These are phyloP conservation scores for Mortierella alpina DNA, from an alignment of 192 early-diverging fungal species.

Conservation along the genomic window DNA sequence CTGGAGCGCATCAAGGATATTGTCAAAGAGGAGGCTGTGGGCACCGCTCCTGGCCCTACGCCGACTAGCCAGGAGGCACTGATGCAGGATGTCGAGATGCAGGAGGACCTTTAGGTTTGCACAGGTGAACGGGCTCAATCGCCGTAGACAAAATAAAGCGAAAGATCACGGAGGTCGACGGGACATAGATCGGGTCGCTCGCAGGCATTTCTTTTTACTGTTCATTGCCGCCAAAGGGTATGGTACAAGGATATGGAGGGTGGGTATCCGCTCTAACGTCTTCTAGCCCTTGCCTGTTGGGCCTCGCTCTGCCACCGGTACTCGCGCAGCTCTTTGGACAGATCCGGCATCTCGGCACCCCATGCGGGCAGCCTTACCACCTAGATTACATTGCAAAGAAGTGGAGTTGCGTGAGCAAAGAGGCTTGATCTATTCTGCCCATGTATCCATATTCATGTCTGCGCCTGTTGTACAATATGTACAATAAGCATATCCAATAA, in stretches of 20 bases:
- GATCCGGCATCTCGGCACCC: slow-evolving; percentile 72
- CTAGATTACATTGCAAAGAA: slow-evolving; percentile 26
- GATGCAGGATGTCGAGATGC: slow-evolving; percentile 31
- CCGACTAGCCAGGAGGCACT: slow-evolving; percentile 7
- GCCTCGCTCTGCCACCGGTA: slow-evolving; percentile 69
- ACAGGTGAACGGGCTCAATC: no score
- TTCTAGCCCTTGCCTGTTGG: slow-evolving; percentile 41
- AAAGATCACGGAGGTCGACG: no score
- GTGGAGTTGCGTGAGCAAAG: background rate
- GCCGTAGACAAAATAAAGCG: no score
- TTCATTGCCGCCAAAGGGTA: background rate
- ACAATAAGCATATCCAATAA: background rate
- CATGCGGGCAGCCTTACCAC: slow-evolving; percentile 78
- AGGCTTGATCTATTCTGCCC: background rate
- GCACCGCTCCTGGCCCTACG: background rate
- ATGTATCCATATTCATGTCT: no score
- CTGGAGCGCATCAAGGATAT: slow-evolving; percentile 27
- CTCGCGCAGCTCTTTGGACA: slow-evolving; percentile 71
- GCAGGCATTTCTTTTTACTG: background rate
- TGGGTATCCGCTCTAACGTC: slow-evolving; percentile 21
- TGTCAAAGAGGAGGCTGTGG: slow-evolving; percentile 25
- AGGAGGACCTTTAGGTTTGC: background rate
- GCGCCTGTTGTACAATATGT: no score
- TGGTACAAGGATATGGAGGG: background rate
- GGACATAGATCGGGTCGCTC: no score